Base-by-base conservation (phyloP, 257 asterid genomes). In the Marsdenia floribunda region DNA sequence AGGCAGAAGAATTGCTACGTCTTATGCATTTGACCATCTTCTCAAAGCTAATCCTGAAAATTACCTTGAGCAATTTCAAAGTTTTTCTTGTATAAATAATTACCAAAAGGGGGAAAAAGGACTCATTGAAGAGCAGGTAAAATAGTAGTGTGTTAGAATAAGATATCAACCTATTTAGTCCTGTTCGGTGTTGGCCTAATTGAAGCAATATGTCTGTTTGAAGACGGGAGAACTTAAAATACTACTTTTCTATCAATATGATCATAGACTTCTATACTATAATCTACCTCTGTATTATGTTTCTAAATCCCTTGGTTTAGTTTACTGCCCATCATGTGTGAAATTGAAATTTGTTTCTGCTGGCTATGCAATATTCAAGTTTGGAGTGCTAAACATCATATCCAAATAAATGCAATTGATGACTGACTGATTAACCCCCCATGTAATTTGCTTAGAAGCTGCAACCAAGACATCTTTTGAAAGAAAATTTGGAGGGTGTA, bases 1-100 rank as follows among this genome's bases (percentile, higher is more conserved):
- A 65, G 44, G 7, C 46, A 40, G 46, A 70, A 18, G 35, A 29
- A 63, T 46, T 54, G 67, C 37, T 13, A 22, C 59, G 63, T 3
- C 15, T 47, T 60, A 53, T 59, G 53, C 75, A 16, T 53, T 79
- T 74, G 37, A 74, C 67, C 70, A 6, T 53, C 21, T 67, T 44
- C 33, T 29, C 38, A 70, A 67, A 52, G 64, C 29, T 52, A 66
- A 65, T 49, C 13, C 59, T 66, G 67, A 63, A 22, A 49, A 61
- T 53, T 3, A 52, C 16, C 57, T 11, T 54, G n/a, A 50, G 60
- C 26, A 37, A 5, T 3, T 71, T 53, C 49, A 33, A 19, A 15
- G 50, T 33, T 70, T 38, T 35, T 22, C 42, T 52, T 14, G 4
- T 14, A 52, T 52, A 52, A 0, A 15, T 52, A 14, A 3, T 13